These are phyloP conservation scores for Pythium periplocum DNA, from an alignment of 352 stramenopile species.

Conservation along the genomic window DNA sequence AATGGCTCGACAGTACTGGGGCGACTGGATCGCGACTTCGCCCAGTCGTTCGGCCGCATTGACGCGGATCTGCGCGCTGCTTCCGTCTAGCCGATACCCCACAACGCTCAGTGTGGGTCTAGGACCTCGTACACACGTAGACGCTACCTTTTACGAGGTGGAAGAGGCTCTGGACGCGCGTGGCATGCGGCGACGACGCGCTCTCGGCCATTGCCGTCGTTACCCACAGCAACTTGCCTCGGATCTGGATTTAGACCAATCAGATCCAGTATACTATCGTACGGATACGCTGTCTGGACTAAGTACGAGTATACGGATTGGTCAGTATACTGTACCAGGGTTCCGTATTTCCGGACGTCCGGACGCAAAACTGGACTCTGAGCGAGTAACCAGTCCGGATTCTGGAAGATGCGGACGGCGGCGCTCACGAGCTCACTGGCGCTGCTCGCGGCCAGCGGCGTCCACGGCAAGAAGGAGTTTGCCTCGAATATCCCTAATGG, in stretches of 20 bases:
- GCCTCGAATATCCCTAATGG: slow-evolving; percentile 23
- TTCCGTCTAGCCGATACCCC: slow-evolving; percentile 39
- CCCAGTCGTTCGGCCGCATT: slow-evolving; percentile 73
- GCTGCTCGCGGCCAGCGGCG: not conserved
- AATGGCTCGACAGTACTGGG: slow-evolving; percentile 44
- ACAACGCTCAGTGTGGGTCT: not conserved
- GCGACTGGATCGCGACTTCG: slow-evolving; percentile 42
- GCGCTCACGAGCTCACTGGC: too few relatives aligned
- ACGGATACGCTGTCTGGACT: too few relatives aligned
- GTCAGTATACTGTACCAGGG: too few relatives aligned
- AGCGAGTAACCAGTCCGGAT: too few relatives aligned
- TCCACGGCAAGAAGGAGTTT: slow-evolving; percentile 1
- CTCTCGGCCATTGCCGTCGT: too few relatives aligned
- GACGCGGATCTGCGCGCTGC: slow-evolving; percentile 51
- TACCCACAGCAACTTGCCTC: too few relatives aligned
- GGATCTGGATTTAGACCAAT: too few relatives aligned
- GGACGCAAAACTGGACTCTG: too few relatives aligned
- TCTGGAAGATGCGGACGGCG: too few relatives aligned
- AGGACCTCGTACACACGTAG: slow-evolving; percentile 1
- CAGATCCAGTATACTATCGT: too few relatives aligned
- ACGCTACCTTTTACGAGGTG: slow-evolving; percentile 56
- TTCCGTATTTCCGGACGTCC: too few relatives aligned
- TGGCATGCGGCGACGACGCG: slow-evolving; percentile 26
- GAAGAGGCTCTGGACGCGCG: slow-evolving; percentile 73
- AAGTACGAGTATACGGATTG: too few relatives aligned